These are phyloP conservation scores for Xerocomus spinulosus DNA, from an alignment of 768 basidiomycete genomes.

Conservation along the genomic window DNA sequence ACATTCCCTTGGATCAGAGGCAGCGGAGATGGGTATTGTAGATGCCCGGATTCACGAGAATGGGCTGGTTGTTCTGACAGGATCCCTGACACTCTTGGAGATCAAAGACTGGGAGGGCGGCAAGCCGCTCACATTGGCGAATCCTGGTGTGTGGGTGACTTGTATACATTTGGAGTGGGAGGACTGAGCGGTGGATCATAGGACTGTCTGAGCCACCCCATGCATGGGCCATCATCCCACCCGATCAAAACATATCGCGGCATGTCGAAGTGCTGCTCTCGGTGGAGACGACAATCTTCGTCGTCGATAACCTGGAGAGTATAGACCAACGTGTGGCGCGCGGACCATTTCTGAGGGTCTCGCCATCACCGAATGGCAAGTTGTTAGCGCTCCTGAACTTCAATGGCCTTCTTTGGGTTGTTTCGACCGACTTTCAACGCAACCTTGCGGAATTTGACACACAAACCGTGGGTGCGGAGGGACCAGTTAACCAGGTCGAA, in stretches of 20 bases:
- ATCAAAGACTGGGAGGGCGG: constrained; percentile 86
- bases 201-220: constrained; percentile 75
- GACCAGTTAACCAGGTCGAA: constrained; percentile 64
- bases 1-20: constrained; percentile 78
- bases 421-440: constrained; percentile 90
- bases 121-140: constrained; percentile 66
- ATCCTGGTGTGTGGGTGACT: constrained; percentile 56
- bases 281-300: constrained; percentile 72
- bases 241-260: constrained; percentile 82
- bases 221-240: constrained; percentile 86
- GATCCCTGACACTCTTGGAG: constrained; percentile 71
- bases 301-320: constrained; percentile 84
- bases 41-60: constrained; percentile 84
- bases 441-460: constrained; percentile 87
- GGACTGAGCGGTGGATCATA: constrained; percentile 24
- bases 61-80: constrained; percentile 83
- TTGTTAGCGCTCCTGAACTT: constrained; percentile 80
- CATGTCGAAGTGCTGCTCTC: constrained; percentile 89
- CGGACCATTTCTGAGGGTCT: constrained; percentile 84
- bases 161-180: constrained; percentile 2
- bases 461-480: constrained; percentile 49
- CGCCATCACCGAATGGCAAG: constrained; percentile 92
- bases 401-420: constrained; percentile 77
- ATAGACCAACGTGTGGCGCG: constrained; percentile 84
- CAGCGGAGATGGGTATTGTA: constrained; percentile 74